A percentile compares a stretch with the other conserved stretches of the same genome.
These are phyloP conservation scores for Gillenia trifoliata DNA, from an alignment of 306 rosid genomes.

Conservation along the genomic window DNA sequence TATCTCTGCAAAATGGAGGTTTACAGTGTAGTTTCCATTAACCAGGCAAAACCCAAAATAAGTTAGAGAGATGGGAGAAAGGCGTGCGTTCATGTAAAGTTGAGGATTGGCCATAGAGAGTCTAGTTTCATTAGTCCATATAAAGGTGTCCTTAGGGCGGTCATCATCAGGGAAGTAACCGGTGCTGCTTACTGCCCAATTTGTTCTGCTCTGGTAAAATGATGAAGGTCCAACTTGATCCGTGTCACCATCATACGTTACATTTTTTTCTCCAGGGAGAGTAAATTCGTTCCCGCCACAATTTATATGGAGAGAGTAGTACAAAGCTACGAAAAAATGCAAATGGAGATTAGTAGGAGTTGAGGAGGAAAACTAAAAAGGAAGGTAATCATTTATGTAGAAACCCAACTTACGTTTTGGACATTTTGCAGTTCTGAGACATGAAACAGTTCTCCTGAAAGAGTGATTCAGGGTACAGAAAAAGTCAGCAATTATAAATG, in stretches of 20 bases:
- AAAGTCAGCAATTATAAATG: conserved; percentile 16
- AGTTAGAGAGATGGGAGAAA: conserved; percentile 58
- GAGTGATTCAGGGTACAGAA: conserved; percentile 14
- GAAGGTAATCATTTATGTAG: not conserved
- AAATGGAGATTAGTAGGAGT: not conserved
- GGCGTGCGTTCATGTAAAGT: conserved; percentile 53
- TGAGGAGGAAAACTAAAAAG: not conserved
- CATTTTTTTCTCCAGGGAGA: not conserved
- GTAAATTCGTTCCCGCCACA: conserved; percentile 48
- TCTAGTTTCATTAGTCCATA: conserved; percentile 15
- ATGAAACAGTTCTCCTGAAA: conserved; percentile 44
- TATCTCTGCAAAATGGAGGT: conserved; percentile 42
- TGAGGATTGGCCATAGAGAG: conserved; percentile 29
- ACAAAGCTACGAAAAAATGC: conserved; percentile 22
- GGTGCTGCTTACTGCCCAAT: conserved; percentile 54
- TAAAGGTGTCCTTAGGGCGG: not conserved
- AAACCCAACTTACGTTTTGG: conserved; percentile 32
- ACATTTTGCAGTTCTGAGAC: conserved; percentile 35
- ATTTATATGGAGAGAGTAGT: conserved; percentile 54
- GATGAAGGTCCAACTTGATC: conserved; percentile 26
- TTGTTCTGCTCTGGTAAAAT: conserved; percentile 10
- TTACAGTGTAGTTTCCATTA: conserved; percentile 33
- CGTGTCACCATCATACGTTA: conserved; percentile 38
- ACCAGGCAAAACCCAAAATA: conserved; percentile 38
- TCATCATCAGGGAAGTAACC: conserved; percentile 45